Conservation (phyloP, 352 stramenopile genomes). For the Phytophthora idaei region DNA sequence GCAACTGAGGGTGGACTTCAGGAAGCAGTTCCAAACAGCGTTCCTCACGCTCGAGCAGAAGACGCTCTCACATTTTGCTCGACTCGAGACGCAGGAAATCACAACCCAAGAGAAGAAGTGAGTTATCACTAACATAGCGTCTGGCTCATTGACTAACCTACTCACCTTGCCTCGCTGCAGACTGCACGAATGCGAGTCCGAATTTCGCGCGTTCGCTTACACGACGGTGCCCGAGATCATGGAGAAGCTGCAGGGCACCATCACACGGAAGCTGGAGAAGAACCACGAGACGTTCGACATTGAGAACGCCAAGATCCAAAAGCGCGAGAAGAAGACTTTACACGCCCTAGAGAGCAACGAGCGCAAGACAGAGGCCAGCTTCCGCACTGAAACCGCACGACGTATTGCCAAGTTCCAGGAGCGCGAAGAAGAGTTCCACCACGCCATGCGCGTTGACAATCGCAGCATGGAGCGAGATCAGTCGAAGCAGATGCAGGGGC, state of each 20-base stretch:
- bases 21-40: constrained; percentile 52
- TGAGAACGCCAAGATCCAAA: constrained; percentile 92
- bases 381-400: constrained; percentile 74
- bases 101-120: constrained; percentile 53
- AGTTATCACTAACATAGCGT: background rate
- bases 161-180: constrained; percentile 29
- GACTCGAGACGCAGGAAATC: constrained; percentile 60
- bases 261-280: constrained; percentile 90
- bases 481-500: constrained; percentile 45
- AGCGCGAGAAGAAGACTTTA: constrained; percentile 90
- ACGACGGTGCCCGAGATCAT: constrained; percentile 90
- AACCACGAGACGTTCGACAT: constrained; percentile 93
- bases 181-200: constrained; percentile 52
- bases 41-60: constrained; percentile 66
- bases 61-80: constrained; percentile 63
- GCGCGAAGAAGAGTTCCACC: constrained; percentile 64
- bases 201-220: constrained; percentile 77
- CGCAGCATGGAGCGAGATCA: constrained; percentile 57
- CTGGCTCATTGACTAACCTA: background rate
- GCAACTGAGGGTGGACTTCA: constrained; percentile 50
- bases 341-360: constrained; percentile 70
- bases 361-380: constrained; percentile 55
- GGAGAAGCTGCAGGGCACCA: constrained; percentile 84
- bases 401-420: constrained; percentile 63
- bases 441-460: constrained; percentile 76